A percentile compares a stretch with the other conserved stretches of the same genome.
These are phyloP conservation scores for Rhododendron molle DNA, from an alignment of 148 eudicot genomes.

Conservation along the genomic window DNA sequence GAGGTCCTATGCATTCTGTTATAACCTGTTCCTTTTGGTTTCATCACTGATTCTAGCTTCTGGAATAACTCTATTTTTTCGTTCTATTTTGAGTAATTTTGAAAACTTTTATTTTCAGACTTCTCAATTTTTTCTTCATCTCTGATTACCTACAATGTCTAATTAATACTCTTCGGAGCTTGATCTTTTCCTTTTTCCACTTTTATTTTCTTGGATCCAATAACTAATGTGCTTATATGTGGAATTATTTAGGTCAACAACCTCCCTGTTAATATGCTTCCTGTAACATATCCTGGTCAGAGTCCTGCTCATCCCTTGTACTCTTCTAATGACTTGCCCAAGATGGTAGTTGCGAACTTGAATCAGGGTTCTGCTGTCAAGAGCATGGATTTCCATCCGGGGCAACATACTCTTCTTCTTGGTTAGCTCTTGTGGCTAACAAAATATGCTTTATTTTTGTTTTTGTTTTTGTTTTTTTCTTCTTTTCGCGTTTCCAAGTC, in stretches of 20 bases:
- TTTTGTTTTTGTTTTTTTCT: neutral
- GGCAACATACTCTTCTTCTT: slow-evolving; percentile 50
- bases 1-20: slow-evolving; percentile 33
- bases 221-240: neutral
- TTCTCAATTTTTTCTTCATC: neutral
- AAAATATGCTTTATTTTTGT: neutral
- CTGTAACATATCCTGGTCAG: slow-evolving; percentile 36
- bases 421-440: slow-evolving; percentile 29
- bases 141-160: neutral
- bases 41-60: neutral
- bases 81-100: neutral
- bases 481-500: neutral
- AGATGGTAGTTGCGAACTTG: slow-evolving; percentile 40
- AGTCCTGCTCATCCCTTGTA: slow-evolving; percentile 24
- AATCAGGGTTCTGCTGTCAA: slow-evolving; percentile 61
- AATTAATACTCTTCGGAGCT: neutral
- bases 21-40: neutral
- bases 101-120: neutral
- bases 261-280: slow-evolving; percentile 37
- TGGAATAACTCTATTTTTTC: neutral
- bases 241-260: slow-evolving; percentile 33
- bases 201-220: neutral
- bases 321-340: slow-evolving; percentile 60
- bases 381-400: slow-evolving; percentile 76
- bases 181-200: neutral